phyloP scores from a whole-genome alignment of 202 grass and related monocot genomes.

The Panicum virgatum region DNA sequence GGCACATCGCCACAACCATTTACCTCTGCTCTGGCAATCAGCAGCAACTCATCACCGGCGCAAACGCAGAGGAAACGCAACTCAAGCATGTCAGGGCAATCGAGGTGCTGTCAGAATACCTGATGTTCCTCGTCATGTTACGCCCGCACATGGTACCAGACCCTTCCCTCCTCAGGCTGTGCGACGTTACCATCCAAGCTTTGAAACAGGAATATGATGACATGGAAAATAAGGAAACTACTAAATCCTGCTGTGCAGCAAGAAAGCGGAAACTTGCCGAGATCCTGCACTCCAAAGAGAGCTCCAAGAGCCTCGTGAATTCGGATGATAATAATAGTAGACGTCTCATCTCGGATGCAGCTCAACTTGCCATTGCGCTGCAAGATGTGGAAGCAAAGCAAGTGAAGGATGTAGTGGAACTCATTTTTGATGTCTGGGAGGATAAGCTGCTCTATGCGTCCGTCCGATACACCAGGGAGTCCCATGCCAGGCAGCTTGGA shows the following conservation, averaged over 20 bases:
- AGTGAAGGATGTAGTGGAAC: background rate
- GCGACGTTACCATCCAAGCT: background rate
- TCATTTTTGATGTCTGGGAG: slow-evolving; percentile 4
- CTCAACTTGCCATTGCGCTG: background rate
- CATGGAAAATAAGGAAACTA: background rate
- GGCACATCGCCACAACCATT: slow-evolving; percentile 47
- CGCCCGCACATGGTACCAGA: slow-evolving; percentile 16
- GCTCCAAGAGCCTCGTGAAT: background rate
- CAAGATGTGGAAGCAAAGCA: fast-evolving
- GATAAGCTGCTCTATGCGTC: background rate
- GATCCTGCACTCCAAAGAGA: background rate
- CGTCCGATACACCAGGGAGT: background rate
- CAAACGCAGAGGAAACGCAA: too few species aligned
- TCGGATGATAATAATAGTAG: background rate
- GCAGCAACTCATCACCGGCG: background rate
- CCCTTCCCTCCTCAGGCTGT: background rate
- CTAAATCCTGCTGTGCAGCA: too few species aligned
- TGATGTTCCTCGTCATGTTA: slow-evolving; percentile 19
- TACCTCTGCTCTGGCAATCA: background rate
- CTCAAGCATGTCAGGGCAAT: background rate
- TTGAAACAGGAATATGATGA: background rate
- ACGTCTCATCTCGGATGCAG: background rate
- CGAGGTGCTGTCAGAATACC: slow-evolving; percentile 21
- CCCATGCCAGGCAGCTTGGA: background rate
- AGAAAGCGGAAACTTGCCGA: background rate